Evolutionary conservation across 371 early-diverging fungal genomes (phyloP).

Genomic region (Mortierella sp.): DNA sequence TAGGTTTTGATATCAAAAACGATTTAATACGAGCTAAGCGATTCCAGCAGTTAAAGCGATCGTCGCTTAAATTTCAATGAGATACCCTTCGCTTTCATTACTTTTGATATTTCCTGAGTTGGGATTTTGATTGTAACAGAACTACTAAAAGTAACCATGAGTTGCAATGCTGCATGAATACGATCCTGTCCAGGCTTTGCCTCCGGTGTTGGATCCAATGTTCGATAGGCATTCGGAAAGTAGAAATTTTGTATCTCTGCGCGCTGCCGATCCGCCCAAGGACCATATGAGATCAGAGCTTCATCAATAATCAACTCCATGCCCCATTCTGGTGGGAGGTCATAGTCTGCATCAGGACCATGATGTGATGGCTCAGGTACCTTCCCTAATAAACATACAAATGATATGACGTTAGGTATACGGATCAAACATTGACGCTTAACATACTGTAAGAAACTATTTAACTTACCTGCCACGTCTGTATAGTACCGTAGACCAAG

Average conservation of each 20-base stretch:
- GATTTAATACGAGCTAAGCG: not conserved
- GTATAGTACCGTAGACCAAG: constrained; percentile 75
- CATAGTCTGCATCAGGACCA: constrained; percentile 60
- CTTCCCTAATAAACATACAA: constrained; percentile 56
- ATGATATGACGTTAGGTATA: not conserved
- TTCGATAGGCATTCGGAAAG: constrained; percentile 79
- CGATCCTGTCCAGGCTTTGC: constrained; percentile 71
- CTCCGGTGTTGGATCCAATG: constrained; percentile 60
- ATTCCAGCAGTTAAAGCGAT: not conserved
- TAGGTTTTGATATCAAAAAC: constrained; percentile 34
- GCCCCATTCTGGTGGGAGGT: constrained; percentile 81
- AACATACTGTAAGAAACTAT: no score
- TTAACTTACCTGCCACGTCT: constrained; percentile 75
- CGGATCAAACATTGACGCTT: not conserved
- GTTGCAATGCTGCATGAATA: constrained; percentile 69
- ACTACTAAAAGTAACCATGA: constrained; percentile 75
- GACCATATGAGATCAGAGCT: constrained; percentile 82
- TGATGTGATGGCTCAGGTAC: constrained; percentile 59
- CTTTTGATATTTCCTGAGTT: constrained; percentile 83
- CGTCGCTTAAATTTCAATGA: not conserved
- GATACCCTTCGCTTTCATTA: constrained; percentile 34
- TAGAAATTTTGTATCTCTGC: constrained; percentile 79
- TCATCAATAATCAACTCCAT: constrained; percentile 72
- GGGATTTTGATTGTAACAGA: constrained; percentile 77
- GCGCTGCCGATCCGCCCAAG: constrained; percentile 91